Percentiles rank a stretch among this genome's conserved stretches.
phyloP scores from a whole-genome alignment of 164 flowering plant genomes.

The Stephania yunnanensis region DNA sequence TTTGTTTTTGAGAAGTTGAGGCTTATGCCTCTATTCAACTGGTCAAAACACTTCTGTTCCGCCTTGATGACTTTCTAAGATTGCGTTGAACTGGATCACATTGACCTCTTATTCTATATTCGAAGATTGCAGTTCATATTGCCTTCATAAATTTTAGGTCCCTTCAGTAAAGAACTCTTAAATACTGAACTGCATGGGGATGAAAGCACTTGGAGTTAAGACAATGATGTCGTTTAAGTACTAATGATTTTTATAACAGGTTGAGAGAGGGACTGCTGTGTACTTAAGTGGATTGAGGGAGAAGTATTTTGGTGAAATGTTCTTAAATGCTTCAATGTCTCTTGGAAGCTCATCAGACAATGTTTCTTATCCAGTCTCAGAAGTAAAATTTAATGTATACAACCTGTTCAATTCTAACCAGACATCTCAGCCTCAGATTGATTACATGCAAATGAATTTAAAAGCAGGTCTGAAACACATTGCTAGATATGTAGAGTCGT shows the following conservation, averaged over 20 bases:
- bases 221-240: constrained; percentile 1
- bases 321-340: constrained; percentile 63
- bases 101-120: too few species aligned
- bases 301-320: constrained; percentile 93
- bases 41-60: too few species aligned
- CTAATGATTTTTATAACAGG: constrained; percentile 41
- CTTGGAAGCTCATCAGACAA: constrained; percentile 36
- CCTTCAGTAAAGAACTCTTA: not conserved
- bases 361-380: constrained; percentile 13
- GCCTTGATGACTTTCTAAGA: too few species aligned
- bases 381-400: constrained; percentile 16
- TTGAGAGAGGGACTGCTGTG: constrained; percentile 71
- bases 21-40: too few species aligned
- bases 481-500: constrained; percentile 91
- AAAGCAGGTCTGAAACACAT: constrained; percentile 86
- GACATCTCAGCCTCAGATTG: constrained; percentile 23
- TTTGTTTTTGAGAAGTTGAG: too few species aligned
- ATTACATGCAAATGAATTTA: constrained; percentile 18
- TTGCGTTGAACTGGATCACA: too few species aligned
- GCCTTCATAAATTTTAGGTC: not conserved
- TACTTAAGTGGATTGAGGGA: constrained; percentile 95
- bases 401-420: constrained; percentile 16
- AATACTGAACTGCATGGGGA: not conserved
- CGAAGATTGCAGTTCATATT: too few species aligned
- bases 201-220: not conserved